A percentile compares a stretch with the other conserved stretches of the same genome.
These are phyloP conservation scores for Coccomyxa subellipsoidea DNA, from an alignment of 163 green algal genomes.

Conservation along the genomic window DNA sequence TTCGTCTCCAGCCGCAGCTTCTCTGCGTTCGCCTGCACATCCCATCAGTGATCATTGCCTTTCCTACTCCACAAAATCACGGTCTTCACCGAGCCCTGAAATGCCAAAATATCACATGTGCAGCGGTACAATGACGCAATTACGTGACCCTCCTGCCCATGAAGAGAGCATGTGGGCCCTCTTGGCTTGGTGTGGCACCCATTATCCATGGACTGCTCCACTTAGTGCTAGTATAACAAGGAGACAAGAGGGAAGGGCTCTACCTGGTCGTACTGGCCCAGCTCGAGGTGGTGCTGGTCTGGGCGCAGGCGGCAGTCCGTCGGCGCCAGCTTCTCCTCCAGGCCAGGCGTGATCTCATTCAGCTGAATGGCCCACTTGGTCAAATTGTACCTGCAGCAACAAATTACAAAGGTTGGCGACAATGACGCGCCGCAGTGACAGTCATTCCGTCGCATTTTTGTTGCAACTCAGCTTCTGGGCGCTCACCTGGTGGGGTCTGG, in stretches of 20 bases:
- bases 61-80: too few relatives aligned
- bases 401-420: too few relatives aligned
- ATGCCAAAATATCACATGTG: too few relatives aligned
- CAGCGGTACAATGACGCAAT: too few relatives aligned
- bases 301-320: slow-evolving; percentile 73
- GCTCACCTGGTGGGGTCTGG: slow-evolving; percentile 33
- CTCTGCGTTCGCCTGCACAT: slow-evolving; percentile 37
- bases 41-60: background rate
- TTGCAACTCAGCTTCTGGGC: too few relatives aligned
- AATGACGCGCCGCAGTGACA: background rate
- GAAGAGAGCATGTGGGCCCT: too few relatives aligned
- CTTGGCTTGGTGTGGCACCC: too few relatives aligned
- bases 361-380: slow-evolving; percentile 59
- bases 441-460: background rate
- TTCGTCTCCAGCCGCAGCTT: slow-evolving; percentile 71
- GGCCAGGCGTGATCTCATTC: slow-evolving; percentile 65
- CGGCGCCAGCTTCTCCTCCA: slow-evolving; percentile 44
- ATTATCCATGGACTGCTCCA: too few relatives aligned
- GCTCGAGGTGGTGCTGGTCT: slow-evolving; percentile 65
- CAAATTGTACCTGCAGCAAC: slow-evolving; percentile 58
- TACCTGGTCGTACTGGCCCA: slow-evolving; percentile 67
- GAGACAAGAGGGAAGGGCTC: too few relatives aligned
- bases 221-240: too few relatives aligned
- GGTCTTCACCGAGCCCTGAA: too few relatives aligned
- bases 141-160: too few relatives aligned